Percentiles rank a stretch among this genome's conserved stretches.
Conservation (phyloP, 139 green algal species). For the Ettlia oleoabundans region DNA sequence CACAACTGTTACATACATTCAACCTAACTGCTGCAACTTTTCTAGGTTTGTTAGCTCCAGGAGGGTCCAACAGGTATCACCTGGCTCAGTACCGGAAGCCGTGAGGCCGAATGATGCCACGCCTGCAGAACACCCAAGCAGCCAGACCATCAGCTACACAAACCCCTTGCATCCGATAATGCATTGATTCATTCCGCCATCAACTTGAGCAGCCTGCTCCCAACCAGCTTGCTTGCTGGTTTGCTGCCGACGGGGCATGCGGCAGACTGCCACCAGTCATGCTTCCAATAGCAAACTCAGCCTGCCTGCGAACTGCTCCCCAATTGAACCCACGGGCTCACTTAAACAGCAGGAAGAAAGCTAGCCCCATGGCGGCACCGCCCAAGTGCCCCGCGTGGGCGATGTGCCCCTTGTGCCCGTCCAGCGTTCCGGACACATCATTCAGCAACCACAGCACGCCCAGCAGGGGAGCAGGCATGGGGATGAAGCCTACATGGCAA, state of each 20-base stretch:
- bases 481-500: constrained; percentile 47
- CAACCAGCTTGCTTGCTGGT: too few species aligned
- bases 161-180: background rate
- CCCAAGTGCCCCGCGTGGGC: constrained; percentile 47
- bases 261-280: too few species aligned
- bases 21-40: too few species aligned
- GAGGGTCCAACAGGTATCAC: too few species aligned
- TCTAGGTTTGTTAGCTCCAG: too few species aligned
- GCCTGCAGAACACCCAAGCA: background rate
- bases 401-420: background rate
- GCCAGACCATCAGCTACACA: background rate
- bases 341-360: constrained; percentile 35
- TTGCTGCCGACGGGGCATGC: too few species aligned
- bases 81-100: background rate
- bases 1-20: too few species aligned
- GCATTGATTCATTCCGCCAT: too few species aligned
- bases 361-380: constrained; percentile 38
- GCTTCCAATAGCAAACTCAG: too few species aligned
- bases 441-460: constrained; percentile 56
- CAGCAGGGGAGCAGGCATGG: constrained; percentile 61
- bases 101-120: constrained; percentile 9
- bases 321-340: too few species aligned
- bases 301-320: too few species aligned
- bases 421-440: constrained; percentile 35
- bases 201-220: too few species aligned